A percentile compares a stretch with the other conserved stretches of the same genome.
Evolutionary conservation across 495 filamentous ascomycete species (phyloP).

Genomic region (Filosporella fistucella): DNA sequence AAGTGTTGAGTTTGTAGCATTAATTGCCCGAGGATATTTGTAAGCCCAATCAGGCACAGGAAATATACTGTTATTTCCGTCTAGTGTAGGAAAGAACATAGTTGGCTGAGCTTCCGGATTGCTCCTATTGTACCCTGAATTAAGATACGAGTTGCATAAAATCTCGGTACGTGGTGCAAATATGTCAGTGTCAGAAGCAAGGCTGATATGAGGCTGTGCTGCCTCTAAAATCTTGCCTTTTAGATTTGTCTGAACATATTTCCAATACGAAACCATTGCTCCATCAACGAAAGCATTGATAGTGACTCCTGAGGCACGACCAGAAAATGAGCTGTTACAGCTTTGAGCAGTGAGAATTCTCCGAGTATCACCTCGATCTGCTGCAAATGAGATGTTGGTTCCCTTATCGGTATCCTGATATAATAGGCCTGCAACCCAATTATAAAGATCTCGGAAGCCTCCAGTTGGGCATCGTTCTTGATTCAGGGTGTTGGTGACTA

Average conservation of each 20-base stretch:
- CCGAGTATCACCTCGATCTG: not conserved
- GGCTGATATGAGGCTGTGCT: constrained; percentile 3
- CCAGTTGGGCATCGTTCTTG: constrained; percentile 1
- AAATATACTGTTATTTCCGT: not conserved
- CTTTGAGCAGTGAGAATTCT: not conserved
- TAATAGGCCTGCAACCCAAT: not conserved
- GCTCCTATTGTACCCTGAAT: not conserved
- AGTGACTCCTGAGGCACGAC: not conserved
- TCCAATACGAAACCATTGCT: constrained; percentile 1
- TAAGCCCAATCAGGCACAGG: constrained; percentile 2
- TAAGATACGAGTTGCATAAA: constrained; percentile 3
- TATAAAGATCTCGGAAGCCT: not conserved
- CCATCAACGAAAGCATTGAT: not conserved
- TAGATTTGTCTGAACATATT: not conserved
- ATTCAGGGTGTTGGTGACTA: not conserved
- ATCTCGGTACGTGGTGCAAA: constrained; percentile 5
- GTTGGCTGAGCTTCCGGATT: constrained; percentile 1
- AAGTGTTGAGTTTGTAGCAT: constrained; percentile 6
- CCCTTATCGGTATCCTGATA: not conserved
- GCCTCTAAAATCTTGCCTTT: constrained; percentile 1
- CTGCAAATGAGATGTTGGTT: not conserved
- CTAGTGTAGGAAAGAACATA: constrained; percentile 2
- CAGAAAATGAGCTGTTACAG: constrained; percentile 4
- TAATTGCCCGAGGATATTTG: not conserved
- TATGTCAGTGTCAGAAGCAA: not conserved